Evolutionary conservation across 169 alveolate genomes (phyloP), one percentile per base, ranked within the genome.

Genomic region (Plasmodium fragile): DNA sequence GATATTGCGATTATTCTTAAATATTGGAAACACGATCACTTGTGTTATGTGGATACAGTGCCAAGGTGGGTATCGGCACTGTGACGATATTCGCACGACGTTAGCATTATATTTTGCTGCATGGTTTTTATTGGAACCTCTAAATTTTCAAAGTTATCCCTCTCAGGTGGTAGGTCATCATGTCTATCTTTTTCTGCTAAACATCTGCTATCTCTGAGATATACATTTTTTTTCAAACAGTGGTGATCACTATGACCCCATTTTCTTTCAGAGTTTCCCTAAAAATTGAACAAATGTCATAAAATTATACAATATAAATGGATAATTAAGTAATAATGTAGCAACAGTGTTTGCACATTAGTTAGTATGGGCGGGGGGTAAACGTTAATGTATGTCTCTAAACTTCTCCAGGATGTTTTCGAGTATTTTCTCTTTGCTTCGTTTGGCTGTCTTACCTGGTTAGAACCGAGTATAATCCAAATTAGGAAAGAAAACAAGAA

Each of bases 391-490:
- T 43, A 79, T 13, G 11, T 79, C 32, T 16, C 30, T 5, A 79
- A 39, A 5, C n/a, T n/a, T 22, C n/a, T 39, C 8, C 41, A 32
- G 22, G 22, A 49, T 22, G 5, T 13, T 13, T 49, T 49, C 22
- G 59, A 49, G 22, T 49, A 13, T 49, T 13, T 13, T 49, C 22
- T 49, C 59, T 49, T 3, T 49, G 5, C 3, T 22, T 65, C 41
- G 25, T 80, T 80, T 52, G 18, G 55, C 32, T 78, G 83, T 78
- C 89, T 52, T 80, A 80, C 89, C 53, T 49, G n/a, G 10, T 52
- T 80, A 80, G 72, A 80, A 80, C 39, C n/a, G 8, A 16, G 49
- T 34, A 80, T 70, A 25, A 80, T 16, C 89, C 77, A 43, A 52
- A 80, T 18, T 45, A 80, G 36, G 22, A 52, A 8, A 43, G 28